Base-by-base conservation (phyloP, 2,329 filamentous ascomycete species). In the Byssothecium circinans region DNA sequence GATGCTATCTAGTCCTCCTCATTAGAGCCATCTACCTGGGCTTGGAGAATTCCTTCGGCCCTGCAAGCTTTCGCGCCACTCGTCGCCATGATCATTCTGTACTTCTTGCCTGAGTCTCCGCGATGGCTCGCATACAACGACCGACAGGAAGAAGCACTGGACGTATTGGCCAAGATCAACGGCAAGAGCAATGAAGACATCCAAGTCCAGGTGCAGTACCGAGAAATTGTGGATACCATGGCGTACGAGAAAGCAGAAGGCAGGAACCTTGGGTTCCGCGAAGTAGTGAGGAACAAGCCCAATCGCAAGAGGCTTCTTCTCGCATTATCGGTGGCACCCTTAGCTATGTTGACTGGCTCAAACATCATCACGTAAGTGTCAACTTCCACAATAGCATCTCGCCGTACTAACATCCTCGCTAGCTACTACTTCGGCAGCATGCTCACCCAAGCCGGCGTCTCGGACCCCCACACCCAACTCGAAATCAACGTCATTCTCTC, bases 51-150 rank as follows among this genome's bases (percentile, higher is more conserved):
- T 11, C 80, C 78, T 0, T 77, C 74, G 1, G 63, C 80, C 3
- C 55, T 81, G 0, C 80, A 82, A 54, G 70, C 74, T 25, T 44
- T 74, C 3, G 76, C 74, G 4, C 71, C 72, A 5, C 48, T 71
- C 11, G 57, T 65, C 62, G 71, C 77, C 46, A 65, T 79, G 10
- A 40, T 64, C 5, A 48, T 43, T 33, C 34, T 54, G 23, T 41
- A 23, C 38, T 51, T 45, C 44, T 72, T 81, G 3, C 81, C 81
- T 0, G 82, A 85, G 52, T 80, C 75, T 1, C 82, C 82, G 2
- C 74, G 82, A 45, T 84, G 81, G 80, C 68, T 83, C 14, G 76
- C 81, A 40, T 73, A 74, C 45, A 73, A 79, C 22, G 77, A 79
- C 32, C 75, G 76, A 11, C 67, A 74, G 4, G 78, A 81, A 19